phyloP scores from a whole-genome alignment of 805 yeast species.

The Ogataea pini region DNA sequence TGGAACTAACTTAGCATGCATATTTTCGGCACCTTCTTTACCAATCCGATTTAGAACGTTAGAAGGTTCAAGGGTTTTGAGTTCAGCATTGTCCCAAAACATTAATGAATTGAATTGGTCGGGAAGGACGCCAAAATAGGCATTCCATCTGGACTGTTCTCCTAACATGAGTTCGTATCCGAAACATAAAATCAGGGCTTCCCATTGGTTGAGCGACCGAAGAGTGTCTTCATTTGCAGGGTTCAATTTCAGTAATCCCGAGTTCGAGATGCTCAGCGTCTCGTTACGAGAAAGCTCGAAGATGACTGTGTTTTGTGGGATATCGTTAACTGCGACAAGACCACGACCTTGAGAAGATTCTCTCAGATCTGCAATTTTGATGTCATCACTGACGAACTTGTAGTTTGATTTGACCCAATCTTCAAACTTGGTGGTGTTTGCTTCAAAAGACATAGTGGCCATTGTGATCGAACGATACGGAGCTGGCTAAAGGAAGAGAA shows the following conservation, averaged over 20 bases:
- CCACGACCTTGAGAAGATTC: conserved; percentile 72
- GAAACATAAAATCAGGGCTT: conserved; percentile 67
- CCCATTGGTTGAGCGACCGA: conserved; percentile 66
- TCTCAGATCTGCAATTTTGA: conserved; percentile 63
- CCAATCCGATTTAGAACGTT: conserved; percentile 72
- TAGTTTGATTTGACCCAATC: conserved; percentile 48
- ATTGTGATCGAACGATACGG: no score
- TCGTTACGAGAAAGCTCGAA: conserved; percentile 67
- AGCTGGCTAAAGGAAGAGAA: no score
- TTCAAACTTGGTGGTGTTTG: conserved; percentile 42
- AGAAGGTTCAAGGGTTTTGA: conserved; percentile 64
- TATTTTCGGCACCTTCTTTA: conserved; percentile 58
- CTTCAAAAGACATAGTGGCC: conserved; percentile 13
- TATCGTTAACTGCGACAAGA: conserved; percentile 61
- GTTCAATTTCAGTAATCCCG: conserved; percentile 41
- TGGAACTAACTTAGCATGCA: conserved; percentile 51
- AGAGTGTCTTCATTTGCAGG: conserved; percentile 40
- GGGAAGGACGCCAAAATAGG: conserved; percentile 77
- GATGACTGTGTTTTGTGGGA: conserved; percentile 60
- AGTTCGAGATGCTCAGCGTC: conserved; percentile 60
- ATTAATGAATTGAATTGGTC: conserved; percentile 62
- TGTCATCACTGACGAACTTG: conserved; percentile 53
- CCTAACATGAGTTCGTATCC: conserved; percentile 57
- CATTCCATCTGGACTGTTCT: conserved; percentile 58
- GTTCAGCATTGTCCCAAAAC: conserved; percentile 74